phyloP scores from a whole-genome alignment of 257 asterid species.

The Solanum pimpinellifolium region DNA sequence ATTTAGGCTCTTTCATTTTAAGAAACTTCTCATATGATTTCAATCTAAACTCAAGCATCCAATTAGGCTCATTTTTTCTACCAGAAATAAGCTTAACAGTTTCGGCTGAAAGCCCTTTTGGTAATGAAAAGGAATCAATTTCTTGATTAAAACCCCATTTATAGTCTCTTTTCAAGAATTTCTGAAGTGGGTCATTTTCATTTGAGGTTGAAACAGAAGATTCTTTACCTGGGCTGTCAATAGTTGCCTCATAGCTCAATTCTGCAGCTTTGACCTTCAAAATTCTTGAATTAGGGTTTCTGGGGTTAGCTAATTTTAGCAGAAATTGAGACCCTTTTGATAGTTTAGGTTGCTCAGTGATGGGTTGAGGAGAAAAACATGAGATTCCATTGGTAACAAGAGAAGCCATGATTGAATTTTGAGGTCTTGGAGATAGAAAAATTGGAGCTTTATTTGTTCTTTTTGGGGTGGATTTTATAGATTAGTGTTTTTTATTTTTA shows the following conservation, averaged over 20 bases:
- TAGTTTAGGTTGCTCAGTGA: constrained; percentile 19
- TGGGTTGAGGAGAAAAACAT: constrained; percentile 36
- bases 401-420: constrained; percentile 41
- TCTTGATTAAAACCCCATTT: constrained; percentile 82
- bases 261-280: constrained; percentile 35
- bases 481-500: background rate
- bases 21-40: constrained; percentile 59
- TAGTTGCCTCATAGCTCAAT: constrained; percentile 25
- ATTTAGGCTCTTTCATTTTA: constrained; percentile 68
- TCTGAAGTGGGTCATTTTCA: constrained; percentile 53
- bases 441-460: background rate
- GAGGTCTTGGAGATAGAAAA: background rate
- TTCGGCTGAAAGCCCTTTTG: constrained; percentile 75
- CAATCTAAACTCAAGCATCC: constrained; percentile 86
- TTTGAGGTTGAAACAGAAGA: constrained; percentile 17
- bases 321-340: constrained; percentile 16
- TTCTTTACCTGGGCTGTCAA: constrained; percentile 47
- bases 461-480: background rate
- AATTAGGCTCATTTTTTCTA: constrained; percentile 54
- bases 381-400: constrained; percentile 62
- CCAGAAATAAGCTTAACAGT: constrained; percentile 71
- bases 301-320: constrained; percentile 16
- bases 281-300: constrained; percentile 33
- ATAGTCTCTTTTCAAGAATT: constrained; percentile 71
- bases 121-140: constrained; percentile 76